Evolutionary conservation across 352 stramenopile species (phyloP).

Genomic region (Lagenidium sp.): DNA sequence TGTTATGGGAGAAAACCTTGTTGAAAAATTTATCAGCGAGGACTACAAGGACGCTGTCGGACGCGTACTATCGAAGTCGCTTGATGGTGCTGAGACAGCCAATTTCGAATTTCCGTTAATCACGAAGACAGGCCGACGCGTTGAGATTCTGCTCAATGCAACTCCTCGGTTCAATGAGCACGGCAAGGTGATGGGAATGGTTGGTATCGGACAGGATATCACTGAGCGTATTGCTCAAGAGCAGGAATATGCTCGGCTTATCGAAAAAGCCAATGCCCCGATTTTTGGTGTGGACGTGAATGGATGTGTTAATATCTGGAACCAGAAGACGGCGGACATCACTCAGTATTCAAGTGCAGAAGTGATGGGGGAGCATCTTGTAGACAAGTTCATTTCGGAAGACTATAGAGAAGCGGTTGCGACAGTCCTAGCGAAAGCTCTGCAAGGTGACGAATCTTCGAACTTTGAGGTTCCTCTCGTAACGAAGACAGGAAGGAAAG

Average conservation of each 20-base stretch:
- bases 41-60: conserved; percentile 60
- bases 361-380: conserved; percentile 47
- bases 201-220: conserved; percentile 83
- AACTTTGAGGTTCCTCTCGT: conserved; percentile 76
- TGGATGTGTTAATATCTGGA: conserved; percentile 89
- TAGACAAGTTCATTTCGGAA: conserved; percentile 49
- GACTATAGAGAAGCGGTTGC: conserved; percentile 43
- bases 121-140: conserved; percentile 65
- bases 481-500: conserved; percentile 50
- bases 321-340: conserved; percentile 87
- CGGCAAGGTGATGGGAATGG: conserved; percentile 72
- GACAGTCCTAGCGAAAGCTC: conserved; percentile 34
- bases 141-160: conserved; percentile 83
- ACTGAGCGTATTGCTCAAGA: conserved; percentile 82
- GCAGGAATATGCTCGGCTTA: conserved; percentile 84
- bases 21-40: conserved; percentile 86
- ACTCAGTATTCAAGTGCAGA: conserved; percentile 62
- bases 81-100: conserved; percentile 48
- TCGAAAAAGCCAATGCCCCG: conserved; percentile 86
- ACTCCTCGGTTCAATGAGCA: conserved; percentile 81
- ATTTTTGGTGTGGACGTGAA: conserved; percentile 89
- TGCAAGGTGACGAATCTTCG: conserved; percentile 34
- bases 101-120: conserved; percentile 86
- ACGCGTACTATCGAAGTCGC: conserved; percentile 47
- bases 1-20: conserved; percentile 83